Base-by-base conservation (phyloP, 768 basidiomycete genomes). In the Rhodotorula graminis region DNA sequence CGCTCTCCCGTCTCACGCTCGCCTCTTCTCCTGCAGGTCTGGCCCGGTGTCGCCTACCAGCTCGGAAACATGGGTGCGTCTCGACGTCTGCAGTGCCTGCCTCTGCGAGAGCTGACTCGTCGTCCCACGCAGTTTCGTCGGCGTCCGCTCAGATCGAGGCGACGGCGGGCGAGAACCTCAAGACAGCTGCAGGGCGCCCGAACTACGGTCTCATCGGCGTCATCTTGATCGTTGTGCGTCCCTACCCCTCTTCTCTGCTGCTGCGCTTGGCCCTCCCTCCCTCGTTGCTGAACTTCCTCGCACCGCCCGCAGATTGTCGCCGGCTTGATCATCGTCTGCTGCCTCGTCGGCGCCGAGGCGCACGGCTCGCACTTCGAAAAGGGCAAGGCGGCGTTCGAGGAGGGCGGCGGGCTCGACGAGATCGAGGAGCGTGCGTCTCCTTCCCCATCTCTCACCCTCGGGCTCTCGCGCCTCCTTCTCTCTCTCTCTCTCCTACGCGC, bases 301-400 rank as follows among this genome's bases (percentile, higher is more conserved):
- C 37, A 37, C 37, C 37, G 37, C 37, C 11, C 15, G 19, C 56
- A 57, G 56, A 31, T 77, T 27, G 89, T 96, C 29, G 84, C 90
- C 2, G 88, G 87, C 0, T 94, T 89, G 74, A 87, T 91, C 56
- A 81, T 95, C 58, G 42, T 92, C 78, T 84, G 91, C 77, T 89
- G 88, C 21, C 82, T 92, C 73, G 80, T 95, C 67, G 93, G 93
- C 7, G 89, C 90, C 1, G 88, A 89, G 88, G 88, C 75, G 70
- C 89, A 90, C 76, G 86, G 88, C 16, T 84, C 87, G 18, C 90
- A 90, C 81, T 97, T 95, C 78, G 93, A 97, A 83, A 85, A 89
- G 72, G 85, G 87, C 77, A 89, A 88, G 80, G 72, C 68, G 2
- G 92, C 91, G 1, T 90, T 89, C 81, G 89, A 93, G 78, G 85